These are phyloP conservation scores for Botrytis deweyae DNA, from an alignment of 2,329 filamentous ascomycete species.

Conservation along the genomic window DNA sequence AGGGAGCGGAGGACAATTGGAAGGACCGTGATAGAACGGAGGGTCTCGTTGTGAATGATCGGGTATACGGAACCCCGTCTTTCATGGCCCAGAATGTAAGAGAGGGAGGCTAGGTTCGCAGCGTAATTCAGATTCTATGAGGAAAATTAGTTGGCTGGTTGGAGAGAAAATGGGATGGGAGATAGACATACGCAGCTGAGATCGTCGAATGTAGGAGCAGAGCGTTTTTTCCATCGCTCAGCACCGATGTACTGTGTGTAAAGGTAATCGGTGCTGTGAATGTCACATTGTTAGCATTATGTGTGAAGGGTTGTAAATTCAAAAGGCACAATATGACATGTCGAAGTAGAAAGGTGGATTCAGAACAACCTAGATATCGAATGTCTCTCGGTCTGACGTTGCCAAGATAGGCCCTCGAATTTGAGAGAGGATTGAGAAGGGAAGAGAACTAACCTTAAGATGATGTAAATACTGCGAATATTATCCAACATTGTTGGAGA, in stretches of 20 bases:
- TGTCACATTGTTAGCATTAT: neutral
- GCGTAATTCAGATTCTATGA: neutral
- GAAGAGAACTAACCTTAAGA: neutral
- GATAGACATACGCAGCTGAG: neutral
- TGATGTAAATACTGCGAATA: neutral
- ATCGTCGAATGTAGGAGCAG: neutral
- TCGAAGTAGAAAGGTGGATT: neutral
- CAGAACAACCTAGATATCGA: neutral
- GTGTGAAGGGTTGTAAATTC: neutral
- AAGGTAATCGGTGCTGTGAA: neutral
- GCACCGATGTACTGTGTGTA: neutral
- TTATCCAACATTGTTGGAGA: neutral
- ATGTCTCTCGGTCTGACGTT: neutral
- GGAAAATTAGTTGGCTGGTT: neutral
- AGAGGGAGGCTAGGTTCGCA: neutral
- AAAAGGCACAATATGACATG: neutral
- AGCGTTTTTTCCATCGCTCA: neutral
- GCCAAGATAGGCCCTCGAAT: neutral
- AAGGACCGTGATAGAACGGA: neutral
- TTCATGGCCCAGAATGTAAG: neutral
- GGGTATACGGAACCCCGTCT: fast-evolving
- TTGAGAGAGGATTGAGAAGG: neutral
- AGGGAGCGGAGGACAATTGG: neutral
- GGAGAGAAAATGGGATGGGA: neutral
- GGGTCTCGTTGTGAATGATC: neutral